These are phyloP conservation scores for Annona cherimola DNA, from an alignment of 164 flowering plant genomes.

Conservation along the genomic window DNA sequence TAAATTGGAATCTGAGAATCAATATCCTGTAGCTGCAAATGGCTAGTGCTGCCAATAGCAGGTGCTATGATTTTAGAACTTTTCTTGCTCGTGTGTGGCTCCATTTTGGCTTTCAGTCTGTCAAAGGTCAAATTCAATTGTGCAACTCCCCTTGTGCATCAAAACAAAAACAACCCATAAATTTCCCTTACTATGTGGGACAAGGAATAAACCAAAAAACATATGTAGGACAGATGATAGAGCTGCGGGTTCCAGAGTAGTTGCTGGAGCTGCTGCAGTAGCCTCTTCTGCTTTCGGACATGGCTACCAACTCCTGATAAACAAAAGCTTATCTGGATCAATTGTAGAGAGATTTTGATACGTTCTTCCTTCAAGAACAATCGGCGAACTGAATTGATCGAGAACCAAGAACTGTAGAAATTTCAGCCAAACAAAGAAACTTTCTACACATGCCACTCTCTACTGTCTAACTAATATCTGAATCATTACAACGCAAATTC, in stretches of 20 bases:
- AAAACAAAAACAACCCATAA: constrained; percentile 9
- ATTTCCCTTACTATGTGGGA: not conserved
- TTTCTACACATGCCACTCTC: no score
- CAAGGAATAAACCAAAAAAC: not conserved
- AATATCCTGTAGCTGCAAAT: constrained; percentile 47
- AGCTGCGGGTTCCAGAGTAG: not conserved
- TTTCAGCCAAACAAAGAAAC: no score
- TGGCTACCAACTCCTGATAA: not conserved
- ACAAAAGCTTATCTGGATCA: not conserved
- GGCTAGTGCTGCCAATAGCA: constrained; percentile 37
- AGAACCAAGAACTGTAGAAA: not conserved
- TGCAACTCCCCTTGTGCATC: constrained; percentile 48
- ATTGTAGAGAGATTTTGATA: not conserved
- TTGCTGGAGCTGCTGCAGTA: not conserved
- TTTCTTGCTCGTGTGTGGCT: constrained; percentile 44
- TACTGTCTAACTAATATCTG: no score
- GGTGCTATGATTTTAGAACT: constrained; percentile 64
- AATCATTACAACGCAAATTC: no score
- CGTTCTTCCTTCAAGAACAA: no score
- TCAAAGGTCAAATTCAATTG: constrained; percentile 56
- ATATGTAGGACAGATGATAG: not conserved
- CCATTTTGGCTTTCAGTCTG: constrained; percentile 54
- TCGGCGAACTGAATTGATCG: not conserved
- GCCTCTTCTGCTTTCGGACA: not conserved
- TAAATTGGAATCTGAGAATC: constrained; percentile 32